Base-by-base conservation (phyloP, 1,284 basidiomycete species). In the Boletus subluridellus region DNA sequence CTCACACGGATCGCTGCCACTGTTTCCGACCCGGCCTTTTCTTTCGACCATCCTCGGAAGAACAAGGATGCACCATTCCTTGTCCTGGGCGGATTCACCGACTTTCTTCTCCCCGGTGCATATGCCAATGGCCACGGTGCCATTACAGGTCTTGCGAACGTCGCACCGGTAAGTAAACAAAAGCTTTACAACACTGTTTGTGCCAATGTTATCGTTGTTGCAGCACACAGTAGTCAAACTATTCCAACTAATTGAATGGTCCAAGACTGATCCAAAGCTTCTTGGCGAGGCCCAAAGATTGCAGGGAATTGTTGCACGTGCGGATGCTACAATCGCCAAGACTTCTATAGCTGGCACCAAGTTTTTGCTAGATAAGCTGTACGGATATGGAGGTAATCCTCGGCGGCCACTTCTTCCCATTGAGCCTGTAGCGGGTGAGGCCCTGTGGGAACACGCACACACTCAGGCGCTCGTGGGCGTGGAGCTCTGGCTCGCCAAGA, bases 321-420 rank as follows among this genome's bases (percentile, higher is more conserved):
- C 86, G 4, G 94, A 96, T 70, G 87, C 80, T 62, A 89, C 90
- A 14, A 87, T 94, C 66, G 83, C 89, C 32, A 89, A 90, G 70
- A 76, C 84, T 4, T 89, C 88, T 5, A 90, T 95, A 64, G 77
- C 89, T 1, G 93, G 92, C 8, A 94, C 90, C 14, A 96, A 96
- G 76, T 87, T 78, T 71, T 80, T 92, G 53, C 74, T 94, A 34
- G 77, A 89, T 73, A 86, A 83, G 69, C 73, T 90, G 52, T 82
- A 86, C 64, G 92, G 91, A 6, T 92, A 91, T 68, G 89, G 89
- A 17, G 90, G 92, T 0, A 73, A 81, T 38, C 85, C 90, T 44
- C 82, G 94, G 58, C 84, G 80, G 61, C 90, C 94, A 11, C 80
- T 96, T 51, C 82, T 84, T 44, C 83, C 86, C 5, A 84, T 87